These are phyloP conservation scores for Alternaria viburni DNA, from an alignment of 2,329 filamentous ascomycete species.

Conservation along the genomic window DNA sequence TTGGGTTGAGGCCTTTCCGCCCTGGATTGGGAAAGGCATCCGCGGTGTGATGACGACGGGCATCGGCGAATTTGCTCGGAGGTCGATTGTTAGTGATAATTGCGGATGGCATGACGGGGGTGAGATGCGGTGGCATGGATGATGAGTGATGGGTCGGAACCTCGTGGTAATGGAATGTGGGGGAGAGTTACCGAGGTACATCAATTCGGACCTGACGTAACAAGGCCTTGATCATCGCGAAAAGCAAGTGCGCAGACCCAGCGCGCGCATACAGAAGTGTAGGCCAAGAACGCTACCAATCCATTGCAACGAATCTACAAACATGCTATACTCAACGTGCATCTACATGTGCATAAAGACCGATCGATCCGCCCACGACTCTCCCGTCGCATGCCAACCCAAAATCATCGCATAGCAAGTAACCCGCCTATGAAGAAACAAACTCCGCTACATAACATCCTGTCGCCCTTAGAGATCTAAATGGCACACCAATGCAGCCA, in stretches of 20 bases:
- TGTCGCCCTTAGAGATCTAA: not conserved
- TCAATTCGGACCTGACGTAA: not conserved
- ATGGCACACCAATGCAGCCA: not conserved
- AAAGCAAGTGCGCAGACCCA: not conserved
- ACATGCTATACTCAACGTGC: not conserved
- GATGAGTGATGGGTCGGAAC: no score
- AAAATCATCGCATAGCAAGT: not conserved
- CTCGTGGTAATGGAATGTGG: not conserved
- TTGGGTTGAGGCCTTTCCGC: constrained; percentile 13
- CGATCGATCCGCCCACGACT: not conserved
- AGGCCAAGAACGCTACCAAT: not conserved
- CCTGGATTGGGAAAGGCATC: constrained; percentile 20
- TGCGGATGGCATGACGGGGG: no score
- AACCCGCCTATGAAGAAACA: not conserved
- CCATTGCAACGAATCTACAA: not conserved
- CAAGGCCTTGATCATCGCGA: not conserved
- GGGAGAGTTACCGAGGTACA: constrained; percentile 1
- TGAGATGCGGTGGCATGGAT: no score
- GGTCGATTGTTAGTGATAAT: no score
- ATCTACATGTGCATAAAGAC: not conserved
- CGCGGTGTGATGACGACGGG: not conserved
- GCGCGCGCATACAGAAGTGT: no score
- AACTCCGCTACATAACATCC: not conserved
- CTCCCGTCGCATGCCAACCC: not conserved
- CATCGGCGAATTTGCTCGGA: constrained; percentile 4